Conservation (phyloP, 306 rosid species). For the barrel medic (Medicago truncatula) region MtrunA17r5.0-ANR NC_053045.1:3117001-3117500, state of each 20-base stretch:
- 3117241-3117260: neutral
- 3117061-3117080: slow-evolving; percentile 88
- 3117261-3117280: too few relatives aligned
- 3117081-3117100: slow-evolving; percentile 83
- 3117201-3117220: slow-evolving; percentile 21
- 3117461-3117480: neutral
- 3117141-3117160: slow-evolving; percentile 18
- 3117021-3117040: slow-evolving; percentile 83
- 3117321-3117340: too few relatives aligned
- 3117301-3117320: neutral
- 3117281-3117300: neutral
- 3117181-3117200: neutral
- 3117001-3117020: slow-evolving; percentile 23
- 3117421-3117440: neutral
- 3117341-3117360: slow-evolving; percentile 3
- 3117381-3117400: slow-evolving; percentile 13
- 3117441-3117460: slow-evolving; percentile 25
- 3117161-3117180: neutral
- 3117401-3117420: neutral
- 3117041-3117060: slow-evolving; percentile 79
- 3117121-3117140: slow-evolving; percentile 40
- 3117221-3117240: slow-evolving; percentile 2
- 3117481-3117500: slow-evolving; percentile 60
- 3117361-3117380: slow-evolving; percentile 6
- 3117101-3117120: slow-evolving; percentile 91